A percentile compares a stretch with the other conserved stretches of the same genome.
phyloP scores from a whole-genome alignment of 768 basidiomycete genomes.

The Termitomyces sp. region DNA sequence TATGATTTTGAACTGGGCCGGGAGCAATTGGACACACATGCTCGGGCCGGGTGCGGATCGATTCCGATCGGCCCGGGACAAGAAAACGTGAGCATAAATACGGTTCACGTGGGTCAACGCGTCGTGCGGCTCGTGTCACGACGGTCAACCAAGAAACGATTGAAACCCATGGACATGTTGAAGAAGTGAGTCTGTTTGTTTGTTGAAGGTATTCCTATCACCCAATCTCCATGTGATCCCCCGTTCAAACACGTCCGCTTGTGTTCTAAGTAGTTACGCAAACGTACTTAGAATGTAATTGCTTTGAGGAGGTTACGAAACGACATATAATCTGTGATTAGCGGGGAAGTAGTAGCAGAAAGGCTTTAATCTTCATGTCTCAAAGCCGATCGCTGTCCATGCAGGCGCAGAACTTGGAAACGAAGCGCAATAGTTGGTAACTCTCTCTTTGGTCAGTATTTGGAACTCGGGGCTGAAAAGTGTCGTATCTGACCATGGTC shows the following conservation, averaged over 20 bases:
- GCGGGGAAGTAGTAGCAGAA: not conserved
- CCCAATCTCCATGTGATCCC: too few relatives aligned
- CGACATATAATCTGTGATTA: not conserved
- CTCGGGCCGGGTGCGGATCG: not conserved
- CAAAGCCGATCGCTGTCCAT: constrained; percentile 17
- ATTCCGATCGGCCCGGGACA: not conserved
- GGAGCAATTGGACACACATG: not conserved
- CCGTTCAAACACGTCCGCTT: too few relatives aligned
- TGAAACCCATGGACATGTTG: not conserved
- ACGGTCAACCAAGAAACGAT: too few relatives aligned
- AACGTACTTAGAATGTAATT: too few relatives aligned
- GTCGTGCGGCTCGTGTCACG: not conserved
- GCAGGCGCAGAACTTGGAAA: constrained; percentile 11
- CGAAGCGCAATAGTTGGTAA: constrained; percentile 10
- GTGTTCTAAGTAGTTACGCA: too few relatives aligned
- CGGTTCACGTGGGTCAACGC: not conserved
- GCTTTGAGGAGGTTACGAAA: too few relatives aligned
- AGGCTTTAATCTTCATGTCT: not conserved
- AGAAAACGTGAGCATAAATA: not conserved
- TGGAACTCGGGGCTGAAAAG: constrained; percentile 17
- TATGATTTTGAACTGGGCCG: not conserved
- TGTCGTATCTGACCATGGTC: constrained; percentile 18
- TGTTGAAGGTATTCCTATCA: too few relatives aligned
- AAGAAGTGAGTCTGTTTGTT: not conserved
- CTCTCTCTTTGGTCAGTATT: constrained; percentile 12